Evolutionary conservation across 208 protist genomes (phyloP).

Genomic region (Lotmaria passim): DNA sequence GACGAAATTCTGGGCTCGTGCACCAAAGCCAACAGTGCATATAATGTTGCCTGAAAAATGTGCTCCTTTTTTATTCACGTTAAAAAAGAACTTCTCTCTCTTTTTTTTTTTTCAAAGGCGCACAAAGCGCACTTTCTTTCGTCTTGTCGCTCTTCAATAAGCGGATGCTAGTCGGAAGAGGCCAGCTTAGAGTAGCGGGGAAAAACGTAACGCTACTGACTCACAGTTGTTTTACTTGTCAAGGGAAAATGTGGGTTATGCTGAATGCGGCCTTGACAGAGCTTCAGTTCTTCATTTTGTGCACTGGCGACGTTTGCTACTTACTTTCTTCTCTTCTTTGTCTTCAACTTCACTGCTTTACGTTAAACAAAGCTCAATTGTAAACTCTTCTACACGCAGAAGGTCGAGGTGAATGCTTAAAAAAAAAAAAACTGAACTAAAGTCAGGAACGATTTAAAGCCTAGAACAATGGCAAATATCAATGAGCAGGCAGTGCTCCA

Average conservation of each 20-base stretch:
- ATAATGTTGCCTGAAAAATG: constrained; percentile 25
- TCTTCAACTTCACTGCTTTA: too few species aligned
- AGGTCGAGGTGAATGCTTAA: background rate
- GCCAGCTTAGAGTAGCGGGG: too few species aligned
- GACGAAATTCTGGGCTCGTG: constrained; percentile 58
- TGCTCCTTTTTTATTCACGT: constrained; percentile 9
- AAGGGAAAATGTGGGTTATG: too few species aligned
- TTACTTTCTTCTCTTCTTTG: background rate
- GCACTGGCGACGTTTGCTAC: background rate
- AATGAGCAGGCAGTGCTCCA: constrained; percentile 74
- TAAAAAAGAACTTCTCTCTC: too few species aligned
- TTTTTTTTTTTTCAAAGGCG: background rate
- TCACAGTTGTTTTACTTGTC: too few species aligned
- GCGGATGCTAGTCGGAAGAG: too few species aligned
- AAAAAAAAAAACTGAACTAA: background rate
- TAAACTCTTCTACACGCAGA: too few species aligned
- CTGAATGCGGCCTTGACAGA: too few species aligned
- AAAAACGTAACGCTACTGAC: too few species aligned
- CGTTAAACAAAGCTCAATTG: too few species aligned
- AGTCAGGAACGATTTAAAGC: background rate
- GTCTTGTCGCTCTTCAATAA: background rate
- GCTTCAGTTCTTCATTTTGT: too few species aligned
- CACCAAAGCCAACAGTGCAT: constrained; percentile 40
- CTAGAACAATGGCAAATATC: constrained; percentile 28
- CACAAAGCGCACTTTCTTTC: background rate